A percentile compares a stretch with the other conserved stretches of the same genome.
Conservation (phyloP, 352 stramenopile genomes). For the Pythium scleroteichum region DNA sequence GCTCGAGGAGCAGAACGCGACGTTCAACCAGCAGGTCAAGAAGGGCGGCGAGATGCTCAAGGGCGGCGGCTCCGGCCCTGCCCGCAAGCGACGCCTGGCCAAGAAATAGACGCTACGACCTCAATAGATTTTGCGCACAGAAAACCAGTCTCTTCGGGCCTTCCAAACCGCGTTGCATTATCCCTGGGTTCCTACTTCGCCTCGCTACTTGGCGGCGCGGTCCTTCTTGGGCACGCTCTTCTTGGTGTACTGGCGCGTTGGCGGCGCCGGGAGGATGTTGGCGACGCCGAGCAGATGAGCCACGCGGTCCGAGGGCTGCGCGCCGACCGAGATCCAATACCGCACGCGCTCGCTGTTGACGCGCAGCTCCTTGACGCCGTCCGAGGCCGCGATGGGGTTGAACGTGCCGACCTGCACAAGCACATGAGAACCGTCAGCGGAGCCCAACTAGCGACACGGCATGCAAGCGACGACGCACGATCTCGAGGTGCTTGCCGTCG, state of each 20-base stretch:
- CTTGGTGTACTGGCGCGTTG: slow-evolving; percentile 83
- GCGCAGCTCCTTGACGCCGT: slow-evolving; percentile 87
- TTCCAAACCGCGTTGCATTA: too few species aligned
- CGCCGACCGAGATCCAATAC: slow-evolving; percentile 88
- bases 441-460: not conserved
- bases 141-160: too few species aligned
- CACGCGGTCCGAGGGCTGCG: slow-evolving; percentile 85
- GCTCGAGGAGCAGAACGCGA: slow-evolving; percentile 96
- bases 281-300: slow-evolving; percentile 74
- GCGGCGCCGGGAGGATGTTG: slow-evolving; percentile 84
- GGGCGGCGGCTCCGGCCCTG: slow-evolving; percentile 85
- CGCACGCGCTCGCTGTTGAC: slow-evolving; percentile 85
- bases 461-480: slow-evolving; percentile 46
- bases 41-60: slow-evolving; percentile 95
- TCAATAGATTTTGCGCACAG: too few species aligned
- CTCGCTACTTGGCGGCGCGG: slow-evolving; percentile 52
- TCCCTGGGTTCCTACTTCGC: not conserved
- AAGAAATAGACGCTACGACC: slow-evolving; percentile 34
- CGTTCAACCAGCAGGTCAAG: slow-evolving; percentile 97
- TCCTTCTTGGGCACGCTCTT: slow-evolving; percentile 87
- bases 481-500: slow-evolving; percentile 86
- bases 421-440: not conserved
- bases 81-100: slow-evolving; percentile 54
- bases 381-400: slow-evolving; percentile 80
- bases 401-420: slow-evolving; percentile 73